Conservation (phyloP, 345 rosid species). For the Populus ilicifolia region DNA sequence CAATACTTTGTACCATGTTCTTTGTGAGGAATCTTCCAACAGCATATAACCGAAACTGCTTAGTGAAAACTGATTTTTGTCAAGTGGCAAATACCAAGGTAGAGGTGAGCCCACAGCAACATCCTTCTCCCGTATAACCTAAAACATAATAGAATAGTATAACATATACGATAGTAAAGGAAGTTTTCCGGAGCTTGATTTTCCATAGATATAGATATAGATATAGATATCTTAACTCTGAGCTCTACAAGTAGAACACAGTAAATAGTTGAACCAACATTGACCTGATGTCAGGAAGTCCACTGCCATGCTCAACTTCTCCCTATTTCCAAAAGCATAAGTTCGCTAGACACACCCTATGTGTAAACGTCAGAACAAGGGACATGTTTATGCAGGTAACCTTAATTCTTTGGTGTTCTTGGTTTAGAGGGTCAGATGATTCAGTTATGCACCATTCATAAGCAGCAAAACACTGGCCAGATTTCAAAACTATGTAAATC, state of each 20-base stretch:
- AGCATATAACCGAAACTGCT: too few species aligned
- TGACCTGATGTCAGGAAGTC: constrained; percentile 77
- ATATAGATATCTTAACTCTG: neutral
- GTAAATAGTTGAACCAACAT: constrained; percentile 20
- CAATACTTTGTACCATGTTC: too few species aligned
- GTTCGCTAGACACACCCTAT: neutral
- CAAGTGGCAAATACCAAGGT: too few species aligned
- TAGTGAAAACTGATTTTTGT: too few species aligned
- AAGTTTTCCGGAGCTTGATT: neutral
- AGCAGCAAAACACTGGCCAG: constrained; percentile 78
- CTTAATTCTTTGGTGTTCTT: constrained; percentile 70
- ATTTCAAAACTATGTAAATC: constrained; percentile 77
- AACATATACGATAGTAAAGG: neutral
- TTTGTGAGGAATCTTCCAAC: too few species aligned
- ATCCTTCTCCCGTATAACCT: too few species aligned
- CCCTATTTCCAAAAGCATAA: constrained; percentile 34
- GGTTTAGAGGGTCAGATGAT: constrained; percentile 61
- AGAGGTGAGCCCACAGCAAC: too few species aligned
- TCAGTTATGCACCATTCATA: constrained; percentile 94
- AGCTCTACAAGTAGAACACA: neutral
- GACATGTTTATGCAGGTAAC: constrained; percentile 18
- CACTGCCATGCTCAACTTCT: constrained; percentile 73
- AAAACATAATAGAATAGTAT: neutral
- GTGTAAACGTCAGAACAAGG: neutral
- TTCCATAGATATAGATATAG: too few species aligned